phyloP scores from a whole-genome alignment of 2,329 filamentous ascomycete genomes.

The Paecilomyces variotii region DNA sequence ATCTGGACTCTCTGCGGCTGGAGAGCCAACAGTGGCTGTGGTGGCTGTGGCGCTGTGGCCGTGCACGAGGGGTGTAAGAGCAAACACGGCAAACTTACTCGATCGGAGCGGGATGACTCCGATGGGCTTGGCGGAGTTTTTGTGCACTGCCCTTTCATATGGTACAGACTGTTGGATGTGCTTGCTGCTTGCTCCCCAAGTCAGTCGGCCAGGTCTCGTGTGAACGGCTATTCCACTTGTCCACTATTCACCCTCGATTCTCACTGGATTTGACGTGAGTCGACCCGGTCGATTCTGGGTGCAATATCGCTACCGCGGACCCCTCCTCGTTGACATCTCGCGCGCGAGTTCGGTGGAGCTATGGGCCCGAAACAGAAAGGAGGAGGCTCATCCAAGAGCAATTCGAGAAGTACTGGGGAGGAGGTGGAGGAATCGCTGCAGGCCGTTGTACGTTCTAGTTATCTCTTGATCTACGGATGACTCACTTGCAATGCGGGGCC shows the following conservation, averaged over 20 bases:
- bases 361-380: slow-evolving; percentile 30
- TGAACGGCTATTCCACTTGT: neutral
- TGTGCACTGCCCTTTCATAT: slow-evolving; percentile 5
- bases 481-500: neutral
- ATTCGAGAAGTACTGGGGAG: slow-evolving; percentile 38
- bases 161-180: neutral
- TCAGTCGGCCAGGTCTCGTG: neutral
- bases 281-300: neutral
- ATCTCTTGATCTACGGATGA: neutral
- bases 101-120: slow-evolving; percentile 12
- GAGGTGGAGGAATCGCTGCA: slow-evolving; percentile 56
- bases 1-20: slow-evolving; percentile 22
- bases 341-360: slow-evolving; percentile 2
- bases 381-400: slow-evolving; percentile 17
- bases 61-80: slow-evolving; percentile 6
- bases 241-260: neutral
- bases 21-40: neutral
- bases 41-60: neutral
- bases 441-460: slow-evolving; percentile 46
- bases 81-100: slow-evolving; percentile 15
- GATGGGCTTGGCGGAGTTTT: slow-evolving; percentile 25
- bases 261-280: neutral
- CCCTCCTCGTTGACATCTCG: neutral
- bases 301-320: neutral
- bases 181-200: neutral